A percentile compares a stretch with the other conserved stretches of the same genome.
These are phyloP conservation scores for Lentithecium fluviatile DNA, from an alignment of 495 filamentous ascomycete genomes.

Conservation along the genomic window DNA sequence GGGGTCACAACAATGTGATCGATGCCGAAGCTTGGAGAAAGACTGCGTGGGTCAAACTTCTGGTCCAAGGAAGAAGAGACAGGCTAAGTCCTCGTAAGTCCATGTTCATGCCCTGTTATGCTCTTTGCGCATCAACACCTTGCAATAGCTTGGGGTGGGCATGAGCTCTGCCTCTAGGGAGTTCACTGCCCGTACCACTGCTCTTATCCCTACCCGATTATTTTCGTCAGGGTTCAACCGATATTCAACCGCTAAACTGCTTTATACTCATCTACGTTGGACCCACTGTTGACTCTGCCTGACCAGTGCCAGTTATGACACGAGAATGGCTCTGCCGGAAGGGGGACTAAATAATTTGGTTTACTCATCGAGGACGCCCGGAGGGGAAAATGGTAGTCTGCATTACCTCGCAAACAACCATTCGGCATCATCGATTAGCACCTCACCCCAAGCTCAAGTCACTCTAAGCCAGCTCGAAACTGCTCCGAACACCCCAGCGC, in stretches of 20 bases:
- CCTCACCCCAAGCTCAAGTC: constrained; percentile 13
- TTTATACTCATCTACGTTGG: constrained; percentile 12
- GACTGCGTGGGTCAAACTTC: no score
- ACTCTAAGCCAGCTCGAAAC: constrained; percentile 13
- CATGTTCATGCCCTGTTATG: not conserved
- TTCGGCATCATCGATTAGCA: constrained; percentile 19
- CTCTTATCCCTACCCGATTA: constrained; percentile 12
- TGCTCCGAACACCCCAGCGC: constrained; percentile 16
- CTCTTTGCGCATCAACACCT: no score
- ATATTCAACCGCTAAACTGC: constrained; percentile 16
- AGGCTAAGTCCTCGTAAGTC: constrained; percentile 2
- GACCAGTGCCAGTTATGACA: constrained; percentile 16
- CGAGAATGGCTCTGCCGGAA: constrained; percentile 19
- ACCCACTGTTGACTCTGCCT: constrained; percentile 17
- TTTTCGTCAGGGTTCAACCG: constrained; percentile 11
- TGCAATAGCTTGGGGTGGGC: not conserved
- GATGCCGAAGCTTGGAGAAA: no score
- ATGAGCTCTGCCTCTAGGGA: constrained; percentile 7
- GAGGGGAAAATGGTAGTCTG: constrained; percentile 18
- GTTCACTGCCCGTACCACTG: constrained; percentile 8
- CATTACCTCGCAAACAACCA: constrained; percentile 14
- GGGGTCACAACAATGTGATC: no score
- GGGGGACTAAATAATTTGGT: constrained; percentile 13
- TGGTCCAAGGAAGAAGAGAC: not conserved
- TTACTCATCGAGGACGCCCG: constrained; percentile 11